These are phyloP conservation scores for Dryadomyces quercivorus DNA, from an alignment of 2,329 filamentous ascomycete genomes.

Conservation along the genomic window DNA sequence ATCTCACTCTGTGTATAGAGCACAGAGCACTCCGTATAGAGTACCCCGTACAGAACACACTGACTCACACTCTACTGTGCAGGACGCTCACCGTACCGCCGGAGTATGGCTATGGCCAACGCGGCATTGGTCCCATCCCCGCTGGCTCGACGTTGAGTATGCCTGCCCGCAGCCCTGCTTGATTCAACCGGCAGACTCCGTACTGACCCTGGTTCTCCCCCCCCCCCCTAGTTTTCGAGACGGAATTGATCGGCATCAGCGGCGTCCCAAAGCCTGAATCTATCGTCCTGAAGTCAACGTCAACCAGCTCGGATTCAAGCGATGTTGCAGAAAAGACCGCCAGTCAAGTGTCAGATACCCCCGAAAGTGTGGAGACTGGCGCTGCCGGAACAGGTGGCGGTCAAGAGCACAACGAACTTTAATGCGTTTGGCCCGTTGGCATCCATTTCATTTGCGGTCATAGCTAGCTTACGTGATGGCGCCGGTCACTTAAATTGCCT, in stretches of 20 bases:
- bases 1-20: slow-evolving; percentile 11
- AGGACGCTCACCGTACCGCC: slow-evolving; percentile 84
- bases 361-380: slow-evolving; percentile 29
- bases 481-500: not conserved
- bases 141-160: slow-evolving; percentile 63
- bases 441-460: too few species aligned
- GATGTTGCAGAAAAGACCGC: slow-evolving; percentile 16
- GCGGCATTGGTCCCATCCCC: slow-evolving; percentile 70
- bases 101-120: slow-evolving; percentile 67
- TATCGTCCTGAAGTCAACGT: slow-evolving; percentile 28
- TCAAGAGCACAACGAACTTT: slow-evolving; percentile 51
- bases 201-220: not conserved
- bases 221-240: slow-evolving; percentile 41
- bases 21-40: not conserved
- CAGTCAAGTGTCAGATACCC: slow-evolving; percentile 35
- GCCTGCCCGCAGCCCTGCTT: slow-evolving; percentile 11
- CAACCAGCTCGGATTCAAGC: slow-evolving; percentile 17
- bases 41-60: not conserved
- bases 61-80: not conserved
- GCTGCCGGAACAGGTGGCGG: slow-evolving; percentile 41
- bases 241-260: slow-evolving; percentile 73
- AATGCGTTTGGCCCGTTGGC: not conserved
- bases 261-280: slow-evolving; percentile 48
- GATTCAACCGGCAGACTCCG: not conserved
- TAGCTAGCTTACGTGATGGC: too few species aligned